Base-by-base conservation (phyloP, 768 basidiomycete genomes). In the Rhodotorula sphaerocarpa region DNA sequence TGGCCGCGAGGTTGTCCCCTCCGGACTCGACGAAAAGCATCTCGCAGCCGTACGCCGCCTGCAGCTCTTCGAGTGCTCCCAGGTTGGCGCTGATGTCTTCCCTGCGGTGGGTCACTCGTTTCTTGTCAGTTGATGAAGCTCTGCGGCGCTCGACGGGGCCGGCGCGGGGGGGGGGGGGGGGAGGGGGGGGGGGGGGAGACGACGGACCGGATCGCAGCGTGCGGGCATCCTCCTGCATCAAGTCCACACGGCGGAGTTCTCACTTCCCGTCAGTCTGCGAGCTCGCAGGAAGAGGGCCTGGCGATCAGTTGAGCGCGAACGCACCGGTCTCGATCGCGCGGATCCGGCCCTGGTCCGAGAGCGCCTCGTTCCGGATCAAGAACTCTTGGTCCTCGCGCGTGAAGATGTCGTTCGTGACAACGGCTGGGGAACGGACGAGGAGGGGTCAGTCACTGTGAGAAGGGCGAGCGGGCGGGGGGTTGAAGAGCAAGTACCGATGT, bases 321-420 rank as follows among this genome's bases (percentile, higher is more conserved):
- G 25, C 10, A 70, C 90, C 92, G 0, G 93, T 99, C 77, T 99
- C 95, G 65, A 99, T 96, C 2, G 93, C 92, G 25, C 88, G 82
- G 70, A 99, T 97, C 14, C 78, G 70, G 36, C 90, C 88, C 30
- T 81, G 80, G 6, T 84, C 75, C 0, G 88, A 86, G 10, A 99
- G 82, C 0, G 93, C 93, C 60, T 86, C 82, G 77, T 96, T 89
- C 72, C 82, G 85, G 73, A 99, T 93, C 42, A 99, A 78, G 76
- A 99, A 99, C 72, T 97, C 93, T 75, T 95, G 91, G 73, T 97
- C 93, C 75, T 97, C 93, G 27, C 67, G 56, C 41, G 93, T 99
- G 77, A 99, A 99, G 74, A 99, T 99, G 76, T 99, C 93, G 76
- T 99, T 99, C n/a, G 93, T 99, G 20, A 93, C 90, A 3, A 90